phyloP scores from a whole-genome alignment of 2,329 filamentous ascomycete genomes.

The Taxawa tesnikishii region DNA sequence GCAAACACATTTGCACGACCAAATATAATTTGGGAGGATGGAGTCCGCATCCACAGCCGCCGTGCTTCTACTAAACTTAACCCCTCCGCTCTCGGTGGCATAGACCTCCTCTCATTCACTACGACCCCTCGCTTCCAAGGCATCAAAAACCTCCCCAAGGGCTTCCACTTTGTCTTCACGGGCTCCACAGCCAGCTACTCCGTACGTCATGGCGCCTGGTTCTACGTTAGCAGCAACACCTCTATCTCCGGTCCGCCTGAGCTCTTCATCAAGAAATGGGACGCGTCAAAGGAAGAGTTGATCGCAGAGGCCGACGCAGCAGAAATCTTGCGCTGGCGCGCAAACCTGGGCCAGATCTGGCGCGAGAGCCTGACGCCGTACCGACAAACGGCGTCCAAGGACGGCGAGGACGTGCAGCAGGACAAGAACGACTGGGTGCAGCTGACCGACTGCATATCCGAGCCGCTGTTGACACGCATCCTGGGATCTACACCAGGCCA shows the following conservation, averaged over 20 bases:
- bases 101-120: slow-evolving; percentile 48
- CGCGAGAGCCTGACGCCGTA: slow-evolving; percentile 38
- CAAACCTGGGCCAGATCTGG: slow-evolving; percentile 45
- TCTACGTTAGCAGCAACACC: slow-evolving; percentile 28
- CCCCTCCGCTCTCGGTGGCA: slow-evolving; percentile 38
- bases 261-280: slow-evolving; percentile 47
- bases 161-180: slow-evolving; percentile 50
- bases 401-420: slow-evolving; percentile 21
- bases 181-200: slow-evolving; percentile 46
- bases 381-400: slow-evolving; percentile 24
- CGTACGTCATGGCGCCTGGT: slow-evolving; percentile 50
- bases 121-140: slow-evolving; percentile 49
- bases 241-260: slow-evolving; percentile 15
- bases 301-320: slow-evolving; percentile 27
- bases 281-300: slow-evolving; percentile 32
- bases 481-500: slow-evolving; percentile 31
- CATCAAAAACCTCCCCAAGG: slow-evolving; percentile 44
- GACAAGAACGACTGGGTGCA: slow-evolving; percentile 41
- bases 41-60: slow-evolving; percentile 10
- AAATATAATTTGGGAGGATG: background rate
- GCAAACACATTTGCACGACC: too few relatives aligned
- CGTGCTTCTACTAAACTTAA: slow-evolving; percentile 30
- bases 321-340: slow-evolving; percentile 36
- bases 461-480: slow-evolving; percentile 37
- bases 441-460: slow-evolving; percentile 38